phyloP scores from a whole-genome alignment of 805 yeast genomes.

The Komagataella mondaviorum region DNA sequence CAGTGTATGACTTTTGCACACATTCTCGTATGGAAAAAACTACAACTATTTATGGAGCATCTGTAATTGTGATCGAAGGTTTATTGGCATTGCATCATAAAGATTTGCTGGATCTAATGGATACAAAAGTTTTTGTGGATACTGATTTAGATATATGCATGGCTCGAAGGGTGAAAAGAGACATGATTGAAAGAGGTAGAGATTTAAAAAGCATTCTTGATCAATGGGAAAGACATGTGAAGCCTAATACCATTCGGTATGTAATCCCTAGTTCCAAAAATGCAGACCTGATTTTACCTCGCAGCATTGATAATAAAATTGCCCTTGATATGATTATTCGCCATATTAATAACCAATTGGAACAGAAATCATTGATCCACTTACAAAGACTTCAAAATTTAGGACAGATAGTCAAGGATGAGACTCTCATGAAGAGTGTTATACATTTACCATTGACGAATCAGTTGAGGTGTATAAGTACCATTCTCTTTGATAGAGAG shows the following conservation, averaged over 20 bases:
- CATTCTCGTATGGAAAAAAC: constrained; percentile 51
- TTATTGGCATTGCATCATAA: constrained; percentile 69
- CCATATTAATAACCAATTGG: constrained; percentile 65
- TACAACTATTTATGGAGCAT: constrained; percentile 84
- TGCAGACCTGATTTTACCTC: constrained; percentile 85
- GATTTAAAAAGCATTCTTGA: constrained; percentile 69
- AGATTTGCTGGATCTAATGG: constrained; percentile 62
- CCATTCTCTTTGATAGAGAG: constrained; percentile 44
- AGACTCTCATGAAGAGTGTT: constrained; percentile 1
- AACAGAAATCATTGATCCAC: constrained; percentile 54
- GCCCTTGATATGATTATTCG: constrained; percentile 72
- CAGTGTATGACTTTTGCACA: constrained; percentile 53
- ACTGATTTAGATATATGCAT: constrained; percentile 90
- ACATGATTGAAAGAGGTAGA: constrained; percentile 75
- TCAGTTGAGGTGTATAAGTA: constrained; percentile 60
- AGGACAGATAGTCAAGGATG: constrained; percentile 24
- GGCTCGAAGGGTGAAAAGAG: constrained; percentile 79
- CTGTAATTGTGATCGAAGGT: constrained; percentile 87
- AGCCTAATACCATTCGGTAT: constrained; percentile 74
- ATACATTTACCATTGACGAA: constrained; percentile 31
- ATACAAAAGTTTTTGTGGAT: constrained; percentile 80
- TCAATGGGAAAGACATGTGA: constrained; percentile 87
- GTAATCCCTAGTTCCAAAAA: constrained; percentile 63
- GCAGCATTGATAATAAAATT: constrained; percentile 70
- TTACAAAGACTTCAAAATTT: constrained; percentile 45